phyloP scores from a whole-genome alignment of 148 eudicot species.

The Nyssa sinensis region DNA sequence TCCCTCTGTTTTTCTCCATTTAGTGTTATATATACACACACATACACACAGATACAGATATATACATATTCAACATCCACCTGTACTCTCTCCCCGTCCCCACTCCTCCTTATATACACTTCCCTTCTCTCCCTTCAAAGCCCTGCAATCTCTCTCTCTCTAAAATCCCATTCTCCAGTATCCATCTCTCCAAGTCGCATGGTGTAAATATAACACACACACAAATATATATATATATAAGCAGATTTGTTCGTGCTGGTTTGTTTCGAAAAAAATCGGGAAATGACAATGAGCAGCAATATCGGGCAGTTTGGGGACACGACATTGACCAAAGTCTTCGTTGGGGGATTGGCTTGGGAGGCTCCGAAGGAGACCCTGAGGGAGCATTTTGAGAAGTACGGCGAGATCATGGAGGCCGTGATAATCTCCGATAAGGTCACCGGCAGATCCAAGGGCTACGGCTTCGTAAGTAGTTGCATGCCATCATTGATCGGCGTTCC shows the following conservation, averaged over 20 bases:
- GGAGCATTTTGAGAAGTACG: slow-evolving; percentile 69
- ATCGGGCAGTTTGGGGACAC: slow-evolving; percentile 61
- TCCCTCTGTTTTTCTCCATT: slow-evolving; percentile 23
- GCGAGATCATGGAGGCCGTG: slow-evolving; percentile 83
- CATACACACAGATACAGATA: too few relatives aligned
- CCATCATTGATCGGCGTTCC: not conserved
- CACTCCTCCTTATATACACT: not conserved
- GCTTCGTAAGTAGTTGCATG: slow-evolving; percentile 54
- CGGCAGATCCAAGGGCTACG: slow-evolving; percentile 93
- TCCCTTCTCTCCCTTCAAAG: not conserved
- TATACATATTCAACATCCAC: not conserved
- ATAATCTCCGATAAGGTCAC: slow-evolving; percentile 82
- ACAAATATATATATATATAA: not conserved
- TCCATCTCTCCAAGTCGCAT: not conserved
- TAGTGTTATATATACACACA: not conserved
- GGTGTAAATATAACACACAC: not conserved
- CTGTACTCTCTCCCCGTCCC: too few relatives aligned
- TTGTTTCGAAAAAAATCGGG: too few relatives aligned
- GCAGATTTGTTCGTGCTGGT: too few relatives aligned
- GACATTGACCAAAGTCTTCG: slow-evolving; percentile 77
- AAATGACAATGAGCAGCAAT: slow-evolving; percentile 42
- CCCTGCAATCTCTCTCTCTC: slow-evolving; percentile 1
- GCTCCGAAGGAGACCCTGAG: slow-evolving; percentile 67
- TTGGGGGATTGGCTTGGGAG: slow-evolving; percentile 95
- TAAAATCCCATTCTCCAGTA: not conserved